A percentile compares a stretch with the other conserved stretches of the same genome.
Evolutionary conservation across 345 rosid genomes (phyloP).

Genomic region (Pseudoturritis turrita): DNA sequence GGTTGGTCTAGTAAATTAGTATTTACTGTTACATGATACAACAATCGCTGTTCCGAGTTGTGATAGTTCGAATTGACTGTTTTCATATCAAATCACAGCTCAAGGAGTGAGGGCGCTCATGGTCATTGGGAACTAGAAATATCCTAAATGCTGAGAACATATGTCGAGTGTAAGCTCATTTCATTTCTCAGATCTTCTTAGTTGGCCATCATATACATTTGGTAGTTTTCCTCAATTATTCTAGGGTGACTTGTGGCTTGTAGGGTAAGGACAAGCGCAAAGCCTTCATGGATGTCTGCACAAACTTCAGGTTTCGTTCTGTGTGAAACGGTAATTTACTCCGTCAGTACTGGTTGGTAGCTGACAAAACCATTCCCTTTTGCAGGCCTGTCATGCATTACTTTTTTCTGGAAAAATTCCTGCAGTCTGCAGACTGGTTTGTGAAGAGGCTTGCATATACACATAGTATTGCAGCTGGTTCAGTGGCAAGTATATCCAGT

Average conservation of each 20-base stretch:
- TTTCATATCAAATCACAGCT: slow-evolving; percentile 45
- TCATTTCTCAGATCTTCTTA: no score
- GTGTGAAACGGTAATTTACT: background rate
- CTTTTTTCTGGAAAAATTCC: slow-evolving; percentile 84
- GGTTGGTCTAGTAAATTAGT: slow-evolving; percentile 39
- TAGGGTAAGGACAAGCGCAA: slow-evolving; percentile 84
- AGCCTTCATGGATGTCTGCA: slow-evolving; percentile 78
- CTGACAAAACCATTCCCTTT: slow-evolving; percentile 24
- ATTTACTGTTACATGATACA: slow-evolving; percentile 1
- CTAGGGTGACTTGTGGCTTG: slow-evolving; percentile 8
- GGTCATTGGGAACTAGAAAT: slow-evolving; percentile 74
- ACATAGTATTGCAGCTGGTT: slow-evolving; percentile 89
- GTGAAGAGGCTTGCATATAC: slow-evolving; percentile 96
- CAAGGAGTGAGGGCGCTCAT: slow-evolving; percentile 86
- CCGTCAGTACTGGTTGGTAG: background rate
- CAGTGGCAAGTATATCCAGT: slow-evolving; percentile 58
- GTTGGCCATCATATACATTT: slow-evolving; percentile 11
- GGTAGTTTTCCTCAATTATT: background rate
- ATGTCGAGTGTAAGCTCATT: no score
- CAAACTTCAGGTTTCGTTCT: slow-evolving; percentile 72
- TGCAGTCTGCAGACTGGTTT: slow-evolving; percentile 95
- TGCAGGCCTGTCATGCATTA: slow-evolving; percentile 96
- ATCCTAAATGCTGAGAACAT: slow-evolving; percentile 70
- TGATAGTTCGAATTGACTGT: background rate
- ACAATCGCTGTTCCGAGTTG: background rate